phyloP scores from a whole-genome alignment of 768 basidiomycete species.

The Lenzites betulinus region DNA sequence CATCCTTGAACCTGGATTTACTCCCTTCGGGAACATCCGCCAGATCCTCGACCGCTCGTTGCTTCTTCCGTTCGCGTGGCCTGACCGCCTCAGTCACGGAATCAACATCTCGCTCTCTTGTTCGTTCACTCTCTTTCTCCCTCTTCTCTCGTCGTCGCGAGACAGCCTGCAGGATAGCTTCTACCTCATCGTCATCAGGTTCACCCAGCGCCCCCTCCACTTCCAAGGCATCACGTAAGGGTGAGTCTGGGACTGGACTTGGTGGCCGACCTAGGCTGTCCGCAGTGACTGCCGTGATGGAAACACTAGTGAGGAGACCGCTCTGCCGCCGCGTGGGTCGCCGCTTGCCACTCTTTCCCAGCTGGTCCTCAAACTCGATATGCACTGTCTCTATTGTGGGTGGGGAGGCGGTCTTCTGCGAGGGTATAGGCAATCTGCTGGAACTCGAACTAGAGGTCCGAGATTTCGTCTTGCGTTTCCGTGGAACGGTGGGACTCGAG shows the following conservation, averaged over 20 bases:
- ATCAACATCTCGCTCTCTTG: constrained; percentile 32
- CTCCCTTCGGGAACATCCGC: constrained; percentile 37
- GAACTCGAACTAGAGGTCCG: constrained; percentile 21
- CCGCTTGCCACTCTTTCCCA: constrained; percentile 36
- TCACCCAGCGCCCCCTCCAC: constrained; percentile 52
- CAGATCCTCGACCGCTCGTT: constrained; percentile 37
- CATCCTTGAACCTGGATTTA: constrained; percentile 61
- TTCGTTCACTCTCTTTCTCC: constrained; percentile 38
- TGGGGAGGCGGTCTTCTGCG: constrained; percentile 5
- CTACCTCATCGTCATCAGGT: constrained; percentile 39
- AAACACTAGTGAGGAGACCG: constrained; percentile 53
- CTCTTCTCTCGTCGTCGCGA: constrained; percentile 53
- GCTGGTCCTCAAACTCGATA: constrained; percentile 35
- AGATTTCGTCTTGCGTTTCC: constrained; percentile 47
- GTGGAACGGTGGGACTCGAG: constrained; percentile 39
- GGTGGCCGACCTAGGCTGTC: constrained; percentile 46
- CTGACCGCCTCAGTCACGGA: constrained; percentile 25
- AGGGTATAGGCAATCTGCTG: constrained; percentile 17
- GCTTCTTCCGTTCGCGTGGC: constrained; percentile 44
- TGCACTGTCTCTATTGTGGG: constrained; percentile 37
- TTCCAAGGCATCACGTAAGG: constrained; percentile 53
- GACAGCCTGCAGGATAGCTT: constrained; percentile 38
- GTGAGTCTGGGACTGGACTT: constrained; percentile 71
- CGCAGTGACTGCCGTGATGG: constrained; percentile 31
- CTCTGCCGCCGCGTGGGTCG: constrained; percentile 45